Percentiles rank a stretch among this genome's conserved stretches.
These are phyloP conservation scores for Ceratocystis ficicola DNA, from an alignment of 2,329 filamentous ascomycete genomes.

Conservation along the genomic window DNA sequence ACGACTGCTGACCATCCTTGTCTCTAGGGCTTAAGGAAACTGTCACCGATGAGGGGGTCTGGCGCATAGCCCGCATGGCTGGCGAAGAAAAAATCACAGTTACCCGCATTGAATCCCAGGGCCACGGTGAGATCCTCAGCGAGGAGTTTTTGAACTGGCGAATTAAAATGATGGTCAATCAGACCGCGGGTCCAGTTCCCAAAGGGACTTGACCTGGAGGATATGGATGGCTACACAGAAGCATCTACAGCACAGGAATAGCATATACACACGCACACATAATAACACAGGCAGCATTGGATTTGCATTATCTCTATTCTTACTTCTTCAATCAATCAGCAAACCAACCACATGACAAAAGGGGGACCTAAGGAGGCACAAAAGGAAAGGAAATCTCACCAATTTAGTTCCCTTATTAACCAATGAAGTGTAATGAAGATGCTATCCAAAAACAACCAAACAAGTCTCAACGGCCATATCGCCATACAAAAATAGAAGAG, in stretches of 20 bases:
- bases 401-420: neutral
- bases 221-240: neutral
- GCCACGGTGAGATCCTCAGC: constrained; percentile 64
- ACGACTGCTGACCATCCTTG: neutral
- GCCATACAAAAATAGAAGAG: neutral
- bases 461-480: no score
- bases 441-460: neutral
- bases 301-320: no score
- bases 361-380: neutral
- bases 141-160: constrained; percentile 67
- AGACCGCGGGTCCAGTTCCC: constrained; percentile 12
- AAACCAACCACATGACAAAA: no score
- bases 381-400: neutral
- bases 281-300: no score
- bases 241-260: neutral
- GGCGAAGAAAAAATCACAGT: constrained; percentile 58
- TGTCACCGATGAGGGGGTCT: constrained; percentile 62
- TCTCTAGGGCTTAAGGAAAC: constrained; percentile 44
- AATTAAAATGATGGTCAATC: constrained; percentile 33
- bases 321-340: no score
- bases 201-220: neutral
- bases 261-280: neutral
- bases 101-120: constrained; percentile 58
- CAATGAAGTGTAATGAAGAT: neutral
- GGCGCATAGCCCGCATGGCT: constrained; percentile 59